Base-by-base conservation (phyloP, 805 yeast species). In the Kurtzmaniella fragi region DNA sequence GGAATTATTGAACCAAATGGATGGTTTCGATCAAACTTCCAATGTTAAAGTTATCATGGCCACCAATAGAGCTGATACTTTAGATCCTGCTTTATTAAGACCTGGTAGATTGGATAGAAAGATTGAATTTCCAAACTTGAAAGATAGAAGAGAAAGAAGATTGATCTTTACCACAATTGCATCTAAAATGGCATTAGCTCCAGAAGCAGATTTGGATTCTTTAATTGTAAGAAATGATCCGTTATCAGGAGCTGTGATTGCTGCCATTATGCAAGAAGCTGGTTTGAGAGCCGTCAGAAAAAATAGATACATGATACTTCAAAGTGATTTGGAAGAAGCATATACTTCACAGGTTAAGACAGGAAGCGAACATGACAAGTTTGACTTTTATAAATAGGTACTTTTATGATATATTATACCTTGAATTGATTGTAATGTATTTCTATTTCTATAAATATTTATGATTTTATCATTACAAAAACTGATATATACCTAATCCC, bases 181-280 rank as follows among this genome's bases (percentile, higher is more conserved):
- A 6, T 75, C 93, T n/a, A 88, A 84, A 57, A 93, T 93, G 99
- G 84, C 97, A 6, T 74, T 93, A 49, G 95, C 99, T 3, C 99
- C 99, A 17, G 99, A 93, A 66, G 95, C 80, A 38, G 99, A 93
- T 61, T 75, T 93, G 53, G 99, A 95, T 66, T 84, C 96, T 16
- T 76, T 93, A 52, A 91, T 93, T 51, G 79, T 89, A 53, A 84
- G 99, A 64, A 93, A 93, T 59, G 99, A 93, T 61, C 96, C 99
- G 31, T 71, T 95, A 42, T 87, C 96, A 28, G 99, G 99, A 57
- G 99, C 39, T 10, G 78, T 91, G 41, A 93, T 93, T 58, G 98
- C 99, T 12, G 99, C 99, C 13, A 91, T 93, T 51, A 93, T 93
- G 99, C 99, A 93, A 75, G 99, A 95, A 68, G 99, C 99, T 23